Evolutionary conservation across 768 basidiomycete genomes (phyloP), one percentile per base, ranked within the genome.

Genomic region (Lactifluus piperatus): DNA sequence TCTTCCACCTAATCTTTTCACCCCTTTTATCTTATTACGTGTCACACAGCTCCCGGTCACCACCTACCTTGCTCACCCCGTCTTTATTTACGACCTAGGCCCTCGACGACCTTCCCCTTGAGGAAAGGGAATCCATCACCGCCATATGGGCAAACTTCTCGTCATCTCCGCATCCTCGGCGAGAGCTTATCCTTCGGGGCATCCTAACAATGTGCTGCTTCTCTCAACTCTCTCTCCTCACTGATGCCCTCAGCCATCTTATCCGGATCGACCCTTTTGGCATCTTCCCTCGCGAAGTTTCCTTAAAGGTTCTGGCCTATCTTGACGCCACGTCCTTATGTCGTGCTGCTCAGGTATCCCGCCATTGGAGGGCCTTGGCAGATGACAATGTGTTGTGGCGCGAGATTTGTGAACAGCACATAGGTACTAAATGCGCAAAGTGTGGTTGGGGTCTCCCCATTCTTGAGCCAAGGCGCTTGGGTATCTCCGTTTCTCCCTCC

Each of bases 161-260:
- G 20, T 90, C 91, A 0, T 95, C 95, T 1, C 85, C 93, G 0
- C 93, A 97, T 67, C 83, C 88, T 5, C 84, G 90, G 36, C 82
- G 97, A 37, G 91, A 89, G 55, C 84, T 98, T 70, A 97, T 98
- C 69, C 86, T 99, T 50, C 91, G 91, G 67, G 97, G 97, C 41
- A 81, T 99, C 58, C 84, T 99, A 65, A 97, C 97, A 16, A 98
- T 99, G 93, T 98, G 94, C 72, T 98, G 97, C 74, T 97, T 97
- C 77, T 94, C 91, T 48, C 94, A 99, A 68, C 85, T 99, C 29
- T 97, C 97, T 27, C 88, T 97, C 51, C 86, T 99, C 58, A 88
- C 93, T 30, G 91, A 97, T 63, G 88, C 93, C 54, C 89, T 98
- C 60, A 77, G 84, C 34, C 85, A 91, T 64, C 85, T 97, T 65